Conservation (phyloP, 2,329 filamentous ascomycete genomes). For the Pestalotiopsis sp. region DNA sequence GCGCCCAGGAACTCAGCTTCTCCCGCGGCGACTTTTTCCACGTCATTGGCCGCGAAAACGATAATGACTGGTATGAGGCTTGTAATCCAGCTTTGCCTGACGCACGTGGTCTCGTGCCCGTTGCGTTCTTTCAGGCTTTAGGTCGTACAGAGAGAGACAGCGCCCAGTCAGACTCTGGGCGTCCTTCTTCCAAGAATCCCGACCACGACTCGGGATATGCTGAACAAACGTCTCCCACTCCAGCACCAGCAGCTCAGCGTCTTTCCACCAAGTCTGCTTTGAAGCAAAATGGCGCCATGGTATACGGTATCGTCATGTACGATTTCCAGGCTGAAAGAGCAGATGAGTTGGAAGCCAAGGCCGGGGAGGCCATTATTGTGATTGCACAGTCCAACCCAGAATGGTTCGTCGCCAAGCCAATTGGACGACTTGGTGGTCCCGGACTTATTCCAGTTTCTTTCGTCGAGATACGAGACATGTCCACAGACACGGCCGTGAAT, state of each 20-base stretch:
- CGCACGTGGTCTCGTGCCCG: constrained; percentile 88
- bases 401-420: constrained; percentile 99
- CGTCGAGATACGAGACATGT: constrained; percentile 94
- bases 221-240: constrained; percentile 42
- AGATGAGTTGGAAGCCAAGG: constrained; percentile 95
- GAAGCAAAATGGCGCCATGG: constrained; percentile 72
- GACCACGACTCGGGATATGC: constrained; percentile 93
- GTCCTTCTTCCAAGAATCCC: constrained; percentile 55
- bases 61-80: constrained; percentile 95
- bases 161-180: constrained; percentile 63
- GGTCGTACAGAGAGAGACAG: constrained; percentile 92
- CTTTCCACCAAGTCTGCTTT: constrained; percentile 45
- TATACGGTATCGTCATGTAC: constrained; percentile 96
- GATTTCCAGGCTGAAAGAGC: constrained; percentile 93
- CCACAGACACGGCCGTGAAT: constrained; percentile 75
- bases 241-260: constrained; percentile 42
- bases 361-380: constrained; percentile 95
- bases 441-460: constrained; percentile 96
- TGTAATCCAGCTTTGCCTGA: constrained; percentile 90
- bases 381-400: constrained; percentile 98
- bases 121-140: constrained; percentile 88
- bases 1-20: constrained; percentile 81
- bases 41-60: constrained; percentile 93
- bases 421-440: constrained; percentile 90
- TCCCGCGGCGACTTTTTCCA: constrained; percentile 97